Evolutionary conservation across 495 filamentous ascomycete genomes (phyloP).

Genomic region (Aspergillus homomorphus): DNA sequence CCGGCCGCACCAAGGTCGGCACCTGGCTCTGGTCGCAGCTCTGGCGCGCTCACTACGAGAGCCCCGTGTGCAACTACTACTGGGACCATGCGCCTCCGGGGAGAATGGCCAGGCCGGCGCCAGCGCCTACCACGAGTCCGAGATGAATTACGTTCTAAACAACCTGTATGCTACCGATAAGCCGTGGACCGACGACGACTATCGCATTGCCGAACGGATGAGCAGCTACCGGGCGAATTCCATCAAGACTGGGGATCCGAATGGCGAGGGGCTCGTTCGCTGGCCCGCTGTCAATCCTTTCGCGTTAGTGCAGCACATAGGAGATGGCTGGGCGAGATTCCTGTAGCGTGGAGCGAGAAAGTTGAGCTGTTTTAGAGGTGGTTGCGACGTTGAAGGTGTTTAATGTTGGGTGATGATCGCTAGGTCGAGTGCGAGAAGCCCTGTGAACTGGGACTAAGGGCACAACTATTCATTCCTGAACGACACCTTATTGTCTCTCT

Average conservation of each 20-base stretch:
- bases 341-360: background rate
- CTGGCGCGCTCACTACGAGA: background rate
- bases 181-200: slow-evolving; percentile 17
- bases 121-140: slow-evolving; percentile 20
- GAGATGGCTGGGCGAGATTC: background rate
- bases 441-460: no score
- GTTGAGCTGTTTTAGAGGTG: background rate
- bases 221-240: slow-evolving; percentile 23
- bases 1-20: slow-evolving; percentile 12
- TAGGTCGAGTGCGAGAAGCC: no score
- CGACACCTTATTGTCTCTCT: no score
- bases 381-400: no score
- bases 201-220: slow-evolving; percentile 15
- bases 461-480: no score
- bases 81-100: slow-evolving; percentile 17
- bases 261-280: slow-evolving; percentile 2
- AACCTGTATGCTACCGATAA: slow-evolving; percentile 19
- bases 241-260: slow-evolving; percentile 20
- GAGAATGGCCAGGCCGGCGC: no score
- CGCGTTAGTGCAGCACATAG: background rate
- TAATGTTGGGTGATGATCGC: no score
- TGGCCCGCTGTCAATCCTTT: background rate
- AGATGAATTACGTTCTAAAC: slow-evolving; percentile 22
- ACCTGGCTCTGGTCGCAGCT: slow-evolving; percentile 11
- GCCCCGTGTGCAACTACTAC: slow-evolving; percentile 12